phyloP scores from a whole-genome alignment of 805 yeast genomes.

The Spathaspora passalidarum region DNA sequence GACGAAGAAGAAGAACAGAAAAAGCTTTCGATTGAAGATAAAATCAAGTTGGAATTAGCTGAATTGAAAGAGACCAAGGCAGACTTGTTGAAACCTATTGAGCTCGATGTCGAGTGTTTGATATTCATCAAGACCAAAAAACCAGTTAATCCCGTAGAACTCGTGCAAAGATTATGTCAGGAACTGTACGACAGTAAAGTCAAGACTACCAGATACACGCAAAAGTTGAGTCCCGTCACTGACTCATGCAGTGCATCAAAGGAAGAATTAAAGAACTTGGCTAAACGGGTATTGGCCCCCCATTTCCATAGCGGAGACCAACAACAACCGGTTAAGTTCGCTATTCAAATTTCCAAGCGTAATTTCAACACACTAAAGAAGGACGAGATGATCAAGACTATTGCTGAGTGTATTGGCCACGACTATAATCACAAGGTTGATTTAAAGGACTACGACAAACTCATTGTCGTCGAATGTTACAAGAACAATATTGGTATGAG shows the following conservation, averaged over 20 bases:
- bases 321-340: constrained; percentile 54
- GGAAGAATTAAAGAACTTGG: constrained; percentile 62
- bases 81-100: constrained; percentile 52
- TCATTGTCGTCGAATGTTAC: constrained; percentile 83
- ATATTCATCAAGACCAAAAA: constrained; percentile 76
- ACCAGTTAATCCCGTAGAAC: constrained; percentile 75
- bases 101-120: constrained; percentile 76
- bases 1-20: constrained; percentile 22
- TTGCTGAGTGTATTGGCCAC: constrained; percentile 71
- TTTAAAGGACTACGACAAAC: constrained; percentile 71
- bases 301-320: constrained; percentile 54
- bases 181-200: constrained; percentile 49
- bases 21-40: constrained; percentile 68
- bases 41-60: constrained; percentile 66
- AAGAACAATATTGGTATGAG: constrained; percentile 87
- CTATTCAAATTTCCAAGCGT: constrained; percentile 76
- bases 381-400: constrained; percentile 65
- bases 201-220: constrained; percentile 70
- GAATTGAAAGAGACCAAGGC: constrained; percentile 53
- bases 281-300: constrained; percentile 58
- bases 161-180: constrained; percentile 62
- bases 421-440: constrained; percentile 75
- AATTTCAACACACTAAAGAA: constrained; percentile 73
- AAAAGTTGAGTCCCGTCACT: constrained; percentile 77
- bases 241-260: constrained; percentile 68